Percentiles rank a stretch among this genome's conserved stretches.
These are phyloP conservation scores for Oryza australiensis DNA, from an alignment of 176 grass and related monocot genomes.

Conservation along the genomic window DNA sequence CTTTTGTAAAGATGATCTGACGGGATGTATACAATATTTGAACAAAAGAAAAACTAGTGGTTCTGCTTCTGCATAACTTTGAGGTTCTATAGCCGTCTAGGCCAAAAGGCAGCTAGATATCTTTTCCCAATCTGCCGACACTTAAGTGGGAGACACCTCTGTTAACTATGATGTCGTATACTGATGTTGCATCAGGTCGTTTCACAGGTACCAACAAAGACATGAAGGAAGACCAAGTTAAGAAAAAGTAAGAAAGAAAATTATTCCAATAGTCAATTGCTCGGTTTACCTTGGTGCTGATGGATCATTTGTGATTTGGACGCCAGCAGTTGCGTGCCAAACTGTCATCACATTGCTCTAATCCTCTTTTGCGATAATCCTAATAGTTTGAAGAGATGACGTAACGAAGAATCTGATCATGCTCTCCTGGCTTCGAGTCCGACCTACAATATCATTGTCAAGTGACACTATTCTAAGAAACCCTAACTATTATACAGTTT, in stretches of 20 bases:
- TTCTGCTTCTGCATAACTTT: conserved; percentile 18
- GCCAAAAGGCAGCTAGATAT: background rate
- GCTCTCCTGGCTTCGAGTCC: conserved; percentile 3
- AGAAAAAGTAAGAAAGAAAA: conserved; percentile 30
- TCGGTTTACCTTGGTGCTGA: conserved; percentile 38
- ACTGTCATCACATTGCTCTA: conserved; percentile 32
- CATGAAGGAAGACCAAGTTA: conserved; percentile 3
- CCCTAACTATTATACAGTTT: conserved; percentile 1
- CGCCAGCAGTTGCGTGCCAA: conserved; percentile 27
- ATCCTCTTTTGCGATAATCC: background rate
- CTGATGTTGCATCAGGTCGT: conserved; percentile 34
- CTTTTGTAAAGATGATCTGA: background rate
- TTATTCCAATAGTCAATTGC: conserved; percentile 7
- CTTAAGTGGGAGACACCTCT: conserved; percentile 13
- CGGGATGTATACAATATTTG: background rate
- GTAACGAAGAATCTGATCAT: conserved; percentile 41
- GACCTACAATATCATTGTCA: conserved; percentile 27
- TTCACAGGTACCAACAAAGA: conserved; percentile 33
- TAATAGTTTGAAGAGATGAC: conserved; percentile 30
- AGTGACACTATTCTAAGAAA: conserved; percentile 28
- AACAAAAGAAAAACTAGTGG: background rate
- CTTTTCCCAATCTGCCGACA: conserved; percentile 42
- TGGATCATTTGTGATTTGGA: conserved; percentile 31
- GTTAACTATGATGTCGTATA: conserved; percentile 19
- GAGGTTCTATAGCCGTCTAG: background rate